Evolutionary conservation across 306 rosid genomes (phyloP).

Genomic region (Ziziphus jujuba): DNA sequence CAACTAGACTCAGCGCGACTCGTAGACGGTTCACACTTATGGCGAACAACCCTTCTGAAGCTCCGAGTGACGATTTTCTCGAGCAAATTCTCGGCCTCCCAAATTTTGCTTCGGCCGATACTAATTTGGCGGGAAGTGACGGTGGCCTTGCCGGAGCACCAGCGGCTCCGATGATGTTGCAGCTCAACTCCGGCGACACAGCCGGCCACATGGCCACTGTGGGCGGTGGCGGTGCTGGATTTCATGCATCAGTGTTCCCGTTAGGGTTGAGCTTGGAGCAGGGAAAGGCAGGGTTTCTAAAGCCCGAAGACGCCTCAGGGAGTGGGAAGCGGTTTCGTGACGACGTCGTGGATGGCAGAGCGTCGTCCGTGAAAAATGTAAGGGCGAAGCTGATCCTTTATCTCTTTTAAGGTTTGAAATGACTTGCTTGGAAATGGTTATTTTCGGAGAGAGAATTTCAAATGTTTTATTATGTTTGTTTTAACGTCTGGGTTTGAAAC

Average conservation of each 20-base stretch:
- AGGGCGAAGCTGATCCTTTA: constrained; percentile 14
- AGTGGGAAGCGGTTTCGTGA: constrained; percentile 79
- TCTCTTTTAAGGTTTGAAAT: neutral
- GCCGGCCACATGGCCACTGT: constrained; percentile 46
- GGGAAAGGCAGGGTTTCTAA: constrained; percentile 64
- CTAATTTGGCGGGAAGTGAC: constrained; percentile 47
- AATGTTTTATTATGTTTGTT: neutral
- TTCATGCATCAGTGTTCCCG: constrained; percentile 69
- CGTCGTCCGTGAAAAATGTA: constrained; percentile 64
- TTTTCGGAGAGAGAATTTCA: neutral
- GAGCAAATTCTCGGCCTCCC: constrained; percentile 88
- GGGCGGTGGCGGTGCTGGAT: constrained; percentile 43
- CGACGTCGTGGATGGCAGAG: constrained; percentile 63
- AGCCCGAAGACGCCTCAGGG: constrained; percentile 87
- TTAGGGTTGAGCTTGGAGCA: constrained; percentile 90
- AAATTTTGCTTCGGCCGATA: constrained; percentile 58
- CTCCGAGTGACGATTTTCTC: constrained; percentile 79
- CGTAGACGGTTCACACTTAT: constrained; percentile 24
- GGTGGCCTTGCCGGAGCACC: constrained; percentile 44
- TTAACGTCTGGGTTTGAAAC: neutral
- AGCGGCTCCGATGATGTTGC: constrained; percentile 69
- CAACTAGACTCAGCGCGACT: constrained; percentile 27
- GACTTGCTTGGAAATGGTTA: neutral
- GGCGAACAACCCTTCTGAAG: constrained; percentile 79
- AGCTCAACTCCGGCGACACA: constrained; percentile 71